Evolutionary conservation across 2,329 filamentous ascomycete genomes (phyloP), one percentile per base, ranked within the genome.

Genomic region (Purpureocillium lavendulum): DNA sequence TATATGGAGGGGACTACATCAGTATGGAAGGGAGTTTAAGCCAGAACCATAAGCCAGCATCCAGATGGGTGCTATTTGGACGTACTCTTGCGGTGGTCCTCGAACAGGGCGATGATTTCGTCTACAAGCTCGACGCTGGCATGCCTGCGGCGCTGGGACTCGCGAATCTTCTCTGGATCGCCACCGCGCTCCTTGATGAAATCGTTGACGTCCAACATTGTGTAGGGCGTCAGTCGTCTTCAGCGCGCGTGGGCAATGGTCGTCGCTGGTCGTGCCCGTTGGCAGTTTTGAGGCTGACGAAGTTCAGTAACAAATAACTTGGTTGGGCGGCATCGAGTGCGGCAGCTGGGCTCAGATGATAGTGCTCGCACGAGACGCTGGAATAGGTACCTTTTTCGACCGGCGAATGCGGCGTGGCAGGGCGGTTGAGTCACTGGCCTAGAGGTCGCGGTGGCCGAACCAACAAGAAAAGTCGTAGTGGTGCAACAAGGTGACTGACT

Each of bases 151-250:
- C 84, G 78, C 66, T 98, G 92, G 48, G 84, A 92, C 63, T 96
- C 87, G 62, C 85, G 84, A 64, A 98, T 92, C 68, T 81, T 82
- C 58, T 94, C 84, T 13, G 88, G 87, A 66, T 97, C 80, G 52
- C 92, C 92, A 50, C 90, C 92, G 53, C 88, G 84, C 64, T 96
- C 87, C 59, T 76, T 66, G 56, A 90, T 82, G 59, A 90, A 87
- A 58, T 89, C 84, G 51, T 76, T 72, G 40, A 87, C 72, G 68
- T 89, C 85, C 50, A 87, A 72, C 83, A 87, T 87, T 28, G 45
- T 64, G 52, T 21, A 3, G 13, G 16, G 26, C 12, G 4, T 3
- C 7, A 10, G 24, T 17, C n/a, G 17, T 6, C 17, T 5, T 32
- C 21, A 16, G 14, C n/a, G 16, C 16, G 24, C 10, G 7, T 36